Evolutionary conservation across 1,139 yeast genomes (phyloP).

Genomic region (Scheffersomyces quercinus): DNA sequence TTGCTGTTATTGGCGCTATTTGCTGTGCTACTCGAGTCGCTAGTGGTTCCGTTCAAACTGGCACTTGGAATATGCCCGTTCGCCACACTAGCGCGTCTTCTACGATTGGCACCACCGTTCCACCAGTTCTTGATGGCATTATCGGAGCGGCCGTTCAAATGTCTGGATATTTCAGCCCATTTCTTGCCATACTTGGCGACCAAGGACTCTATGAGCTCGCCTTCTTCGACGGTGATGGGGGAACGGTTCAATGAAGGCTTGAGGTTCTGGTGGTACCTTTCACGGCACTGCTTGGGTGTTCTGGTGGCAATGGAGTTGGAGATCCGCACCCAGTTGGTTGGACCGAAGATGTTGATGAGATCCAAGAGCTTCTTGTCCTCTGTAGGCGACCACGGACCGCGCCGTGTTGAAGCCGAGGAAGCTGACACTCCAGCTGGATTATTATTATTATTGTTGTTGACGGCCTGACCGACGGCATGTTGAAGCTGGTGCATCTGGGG

Average conservation of each 20-base stretch:
- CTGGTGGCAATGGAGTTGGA: slow-evolving; percentile 73
- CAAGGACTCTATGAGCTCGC: slow-evolving; percentile 73
- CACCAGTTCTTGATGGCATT: slow-evolving; percentile 96
- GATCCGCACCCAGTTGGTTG: slow-evolving; percentile 87
- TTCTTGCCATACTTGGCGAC: slow-evolving; percentile 82
- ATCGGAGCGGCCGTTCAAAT: slow-evolving; percentile 81
- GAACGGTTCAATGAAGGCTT: slow-evolving; percentile 80
- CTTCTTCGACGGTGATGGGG: slow-evolving; percentile 86
- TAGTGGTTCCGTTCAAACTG: not conserved
- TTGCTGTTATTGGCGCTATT: not conserved
- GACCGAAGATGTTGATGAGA: slow-evolving; percentile 72
- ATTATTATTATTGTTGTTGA: not conserved
- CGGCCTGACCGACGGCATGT: too few species aligned
- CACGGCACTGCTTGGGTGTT: slow-evolving; percentile 91
- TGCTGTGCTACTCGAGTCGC: not conserved
- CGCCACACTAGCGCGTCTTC: slow-evolving; percentile 52
- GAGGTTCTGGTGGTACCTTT: slow-evolving; percentile 87
- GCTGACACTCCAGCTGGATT: not conserved
- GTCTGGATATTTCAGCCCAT: slow-evolving; percentile 95
- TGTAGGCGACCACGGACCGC: slow-evolving; percentile 91
- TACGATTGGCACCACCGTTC: slow-evolving; percentile 88
- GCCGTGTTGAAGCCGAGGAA: slow-evolving; percentile 21
- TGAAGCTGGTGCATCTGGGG: not conserved
- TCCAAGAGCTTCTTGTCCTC: slow-evolving; percentile 77
- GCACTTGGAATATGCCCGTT: not conserved